These are phyloP conservation scores for Calonectria montana DNA, from an alignment of 2,329 filamentous ascomycete species.

Conservation along the genomic window DNA sequence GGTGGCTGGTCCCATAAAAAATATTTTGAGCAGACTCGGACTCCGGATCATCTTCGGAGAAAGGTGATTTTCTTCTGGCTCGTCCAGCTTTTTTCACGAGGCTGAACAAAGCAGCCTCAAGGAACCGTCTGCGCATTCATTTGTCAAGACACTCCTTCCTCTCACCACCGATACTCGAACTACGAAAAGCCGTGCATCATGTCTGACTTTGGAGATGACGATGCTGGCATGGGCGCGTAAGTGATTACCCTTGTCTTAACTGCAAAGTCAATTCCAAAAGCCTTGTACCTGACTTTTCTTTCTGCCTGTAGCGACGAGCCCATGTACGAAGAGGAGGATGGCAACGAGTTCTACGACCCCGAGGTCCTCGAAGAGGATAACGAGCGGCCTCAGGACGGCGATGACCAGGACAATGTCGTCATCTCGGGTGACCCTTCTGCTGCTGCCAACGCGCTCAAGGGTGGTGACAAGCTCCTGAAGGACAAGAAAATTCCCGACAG, in stretches of 20 bases:
- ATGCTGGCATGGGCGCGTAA: slow-evolving; percentile 69
- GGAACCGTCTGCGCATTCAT: slow-evolving; percentile 33
- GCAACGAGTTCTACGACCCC: slow-evolving; percentile 65
- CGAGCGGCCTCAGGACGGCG: slow-evolving; percentile 63
- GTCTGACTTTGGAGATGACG: slow-evolving; percentile 81
- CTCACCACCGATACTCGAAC: neutral
- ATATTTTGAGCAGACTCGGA: slow-evolving; percentile 1
- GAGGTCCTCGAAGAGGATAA: slow-evolving; percentile 67
- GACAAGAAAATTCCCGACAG: slow-evolving; percentile 93
- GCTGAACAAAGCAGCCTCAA: slow-evolving; percentile 32
- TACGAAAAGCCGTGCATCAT: slow-evolving; percentile 54
- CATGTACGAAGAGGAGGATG: slow-evolving; percentile 78
- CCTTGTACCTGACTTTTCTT: slow-evolving; percentile 40
- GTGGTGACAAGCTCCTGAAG: slow-evolving; percentile 67
- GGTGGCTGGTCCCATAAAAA: slow-evolving; percentile 9
- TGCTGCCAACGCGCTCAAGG: slow-evolving; percentile 64
- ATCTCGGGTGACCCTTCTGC: slow-evolving; percentile 72
- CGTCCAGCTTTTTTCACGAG: slow-evolving; percentile 45
- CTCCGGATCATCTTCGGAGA: slow-evolving; percentile 47
- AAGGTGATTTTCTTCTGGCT: slow-evolving; percentile 40
- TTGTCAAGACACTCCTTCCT: slow-evolving; percentile 19
- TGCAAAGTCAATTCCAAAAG: neutral
- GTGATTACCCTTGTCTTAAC: slow-evolving; percentile 38
- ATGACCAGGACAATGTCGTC: slow-evolving; percentile 70
- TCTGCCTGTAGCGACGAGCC: slow-evolving; percentile 71